These are phyloP conservation scores for Heterobasidion parviporum DNA, from an alignment of 1,284 basidiomycete genomes.

Conservation along the genomic window DNA sequence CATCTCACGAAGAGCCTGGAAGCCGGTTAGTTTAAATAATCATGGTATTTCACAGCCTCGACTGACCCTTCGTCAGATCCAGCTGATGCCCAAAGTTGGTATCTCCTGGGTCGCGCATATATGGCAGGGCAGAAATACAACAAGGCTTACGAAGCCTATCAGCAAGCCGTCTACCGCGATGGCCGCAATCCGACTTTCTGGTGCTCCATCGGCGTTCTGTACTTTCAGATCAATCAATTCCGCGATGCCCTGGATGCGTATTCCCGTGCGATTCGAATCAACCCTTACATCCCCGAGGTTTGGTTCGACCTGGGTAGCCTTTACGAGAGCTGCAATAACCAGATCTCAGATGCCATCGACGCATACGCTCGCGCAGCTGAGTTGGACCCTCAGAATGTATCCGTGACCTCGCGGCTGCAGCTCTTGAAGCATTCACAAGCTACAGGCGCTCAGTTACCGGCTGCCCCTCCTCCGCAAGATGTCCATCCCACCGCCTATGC, in stretches of 20 bases:
- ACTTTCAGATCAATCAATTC: constrained; percentile 99
- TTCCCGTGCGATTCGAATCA: constrained; percentile 95
- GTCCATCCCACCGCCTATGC: constrained; percentile 94
- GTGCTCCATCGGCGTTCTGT: constrained; percentile 99
- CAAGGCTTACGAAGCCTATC: constrained; percentile 99
- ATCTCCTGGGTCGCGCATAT: constrained; percentile 93
- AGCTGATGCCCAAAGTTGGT: constrained; percentile 98
- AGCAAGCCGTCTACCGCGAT: constrained; percentile 97
- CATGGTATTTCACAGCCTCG: background rate
- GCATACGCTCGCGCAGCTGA: constrained; percentile 92
- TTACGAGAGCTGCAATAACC: constrained; percentile 99
- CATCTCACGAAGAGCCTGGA: constrained; percentile 93
- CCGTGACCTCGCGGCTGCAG: constrained; percentile 72
- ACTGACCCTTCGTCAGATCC: constrained; percentile 49
- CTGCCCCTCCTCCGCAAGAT: constrained; percentile 87
- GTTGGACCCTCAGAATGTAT: constrained; percentile 75
- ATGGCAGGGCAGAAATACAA: constrained; percentile 99
- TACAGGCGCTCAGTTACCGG: constrained; percentile 69
- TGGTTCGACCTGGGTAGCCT: constrained; percentile 98
- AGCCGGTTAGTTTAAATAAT: constrained; percentile 57
- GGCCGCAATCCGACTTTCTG: constrained; percentile 99
- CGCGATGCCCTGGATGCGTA: constrained; percentile 98
- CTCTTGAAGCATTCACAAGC: constrained; percentile 77
- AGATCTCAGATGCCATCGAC: constrained; percentile 97
- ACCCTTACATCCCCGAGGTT: constrained; percentile 98